Conservation (phyloP, 257 asterid species). For the Solanum peruvianum region DNA sequence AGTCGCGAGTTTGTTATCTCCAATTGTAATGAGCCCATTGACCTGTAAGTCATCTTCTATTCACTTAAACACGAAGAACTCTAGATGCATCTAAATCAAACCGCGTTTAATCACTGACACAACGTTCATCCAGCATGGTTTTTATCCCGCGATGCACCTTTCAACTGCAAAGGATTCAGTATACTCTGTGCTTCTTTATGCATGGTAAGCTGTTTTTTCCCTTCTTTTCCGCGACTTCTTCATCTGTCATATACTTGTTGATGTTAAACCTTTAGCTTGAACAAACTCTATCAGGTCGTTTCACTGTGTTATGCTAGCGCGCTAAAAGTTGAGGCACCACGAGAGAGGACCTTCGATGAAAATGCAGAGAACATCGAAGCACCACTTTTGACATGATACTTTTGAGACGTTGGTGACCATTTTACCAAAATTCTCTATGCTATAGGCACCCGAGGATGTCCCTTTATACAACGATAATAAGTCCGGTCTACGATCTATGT, state of each 20-base stretch:
- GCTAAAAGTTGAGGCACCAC: constrained; percentile 29
- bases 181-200: constrained; percentile 67
- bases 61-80: not conserved
- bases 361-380: constrained; percentile 42
- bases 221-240: not conserved
- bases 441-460: not conserved
- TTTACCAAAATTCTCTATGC: not conserved
- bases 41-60: constrained; percentile 45
- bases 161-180: constrained; percentile 91
- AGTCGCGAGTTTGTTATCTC: constrained; percentile 70
- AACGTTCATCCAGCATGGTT: constrained; percentile 60
- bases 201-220: constrained; percentile 33
- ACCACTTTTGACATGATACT: constrained; percentile 45
- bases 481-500: not conserved
- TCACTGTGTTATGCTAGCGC: constrained; percentile 57
- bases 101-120: not conserved
- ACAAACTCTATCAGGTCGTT: constrained; percentile 27
- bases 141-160: constrained; percentile 74
- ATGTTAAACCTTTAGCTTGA: not conserved
- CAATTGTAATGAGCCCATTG: constrained; percentile 72
- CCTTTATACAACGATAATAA: not conserved
- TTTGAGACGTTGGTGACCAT: not conserved
- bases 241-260: not conserved
- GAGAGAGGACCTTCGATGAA: constrained; percentile 14
- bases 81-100: not conserved